A percentile compares a stretch with the other conserved stretches of the same genome.
Evolutionary conservation across 2,329 filamentous ascomycete genomes (phyloP).

Genomic region (Colletotrichum nymphaeae): DNA sequence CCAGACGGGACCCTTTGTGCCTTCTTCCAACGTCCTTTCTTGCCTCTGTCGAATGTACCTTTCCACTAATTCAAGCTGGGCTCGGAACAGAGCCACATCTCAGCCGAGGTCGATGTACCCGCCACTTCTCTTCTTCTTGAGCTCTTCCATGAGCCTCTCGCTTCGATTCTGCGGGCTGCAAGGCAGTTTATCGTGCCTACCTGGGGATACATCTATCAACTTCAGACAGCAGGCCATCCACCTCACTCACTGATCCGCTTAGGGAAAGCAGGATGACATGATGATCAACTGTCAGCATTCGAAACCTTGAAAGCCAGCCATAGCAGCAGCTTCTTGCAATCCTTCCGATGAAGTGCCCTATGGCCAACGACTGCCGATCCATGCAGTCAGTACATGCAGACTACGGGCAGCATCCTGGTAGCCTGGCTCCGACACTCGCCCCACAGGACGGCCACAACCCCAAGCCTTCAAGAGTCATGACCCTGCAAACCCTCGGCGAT

Average conservation of each 20-base stretch:
- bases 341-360: background rate
- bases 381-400: constrained; percentile 28
- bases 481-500: constrained; percentile 21
- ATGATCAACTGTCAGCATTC: constrained; percentile 14
- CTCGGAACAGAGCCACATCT: background rate
- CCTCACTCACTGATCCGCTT: background rate
- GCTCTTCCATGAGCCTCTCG: too few relatives aligned
- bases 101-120: background rate
- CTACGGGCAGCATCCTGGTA: constrained; percentile 14
- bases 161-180: background rate
- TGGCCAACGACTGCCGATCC: constrained; percentile 20
- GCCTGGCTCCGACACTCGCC: constrained; percentile 12
- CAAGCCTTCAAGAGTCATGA: constrained; percentile 9
- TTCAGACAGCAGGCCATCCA: background rate
- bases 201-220: background rate
- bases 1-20: background rate
- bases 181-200: background rate
- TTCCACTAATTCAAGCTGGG: background rate
- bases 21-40: background rate
- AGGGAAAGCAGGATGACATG: background rate
- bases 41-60: background rate
- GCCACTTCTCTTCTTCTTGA: background rate
- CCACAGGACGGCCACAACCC: constrained; percentile 5
- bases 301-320: background rate
- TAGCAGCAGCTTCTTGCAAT: background rate